Percentiles rank a stretch among this genome's conserved stretches.
These are phyloP conservation scores for Stereum hirsutum DNA, from an alignment of 1,284 basidiomycete species.

Conservation along the genomic window DNA sequence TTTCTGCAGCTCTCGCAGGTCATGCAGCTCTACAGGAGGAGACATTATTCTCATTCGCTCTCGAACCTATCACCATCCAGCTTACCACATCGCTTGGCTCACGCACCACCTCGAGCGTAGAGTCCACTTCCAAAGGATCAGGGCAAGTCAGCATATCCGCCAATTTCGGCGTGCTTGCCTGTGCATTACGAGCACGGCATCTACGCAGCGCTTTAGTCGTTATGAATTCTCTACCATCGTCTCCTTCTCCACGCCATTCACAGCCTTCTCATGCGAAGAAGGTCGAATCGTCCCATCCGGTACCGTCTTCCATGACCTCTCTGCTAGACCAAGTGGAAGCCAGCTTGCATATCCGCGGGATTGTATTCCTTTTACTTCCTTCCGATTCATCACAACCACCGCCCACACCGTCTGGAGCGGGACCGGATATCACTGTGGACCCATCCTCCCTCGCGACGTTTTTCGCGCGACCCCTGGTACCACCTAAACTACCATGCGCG, in stretches of 20 bases:
- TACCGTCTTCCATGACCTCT: conserved; percentile 11
- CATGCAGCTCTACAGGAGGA: conserved; percentile 27
- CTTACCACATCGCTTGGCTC: conserved; percentile 30
- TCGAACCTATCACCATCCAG: conserved; percentile 44
- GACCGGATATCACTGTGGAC: no score
- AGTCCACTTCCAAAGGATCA: background rate
- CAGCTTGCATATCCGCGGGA: conserved; percentile 32
- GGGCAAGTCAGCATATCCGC: conserved; percentile 22
- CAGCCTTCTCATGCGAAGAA: conserved; percentile 8
- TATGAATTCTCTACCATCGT: conserved; percentile 26
- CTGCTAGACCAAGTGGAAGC: conserved; percentile 26
- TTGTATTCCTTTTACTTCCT: conserved; percentile 40
- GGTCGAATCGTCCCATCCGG: no score
- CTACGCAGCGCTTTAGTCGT: conserved; percentile 37
- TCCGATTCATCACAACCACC: no score
- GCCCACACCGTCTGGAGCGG: no score
- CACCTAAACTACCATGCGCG: conserved; percentile 35
- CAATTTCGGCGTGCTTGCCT: conserved; percentile 39
- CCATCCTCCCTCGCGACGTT: conserved; percentile 32
- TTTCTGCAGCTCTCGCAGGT: background rate
- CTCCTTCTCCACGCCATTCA: conserved; percentile 10
- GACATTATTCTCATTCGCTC: conserved; percentile 44
- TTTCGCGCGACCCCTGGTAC: conserved; percentile 47
- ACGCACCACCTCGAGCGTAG: background rate
- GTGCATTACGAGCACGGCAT: conserved; percentile 43